These are phyloP conservation scores for Citrullus mucosospermus DNA, from an alignment of 306 rosid genomes.

Conservation along the genomic window DNA sequence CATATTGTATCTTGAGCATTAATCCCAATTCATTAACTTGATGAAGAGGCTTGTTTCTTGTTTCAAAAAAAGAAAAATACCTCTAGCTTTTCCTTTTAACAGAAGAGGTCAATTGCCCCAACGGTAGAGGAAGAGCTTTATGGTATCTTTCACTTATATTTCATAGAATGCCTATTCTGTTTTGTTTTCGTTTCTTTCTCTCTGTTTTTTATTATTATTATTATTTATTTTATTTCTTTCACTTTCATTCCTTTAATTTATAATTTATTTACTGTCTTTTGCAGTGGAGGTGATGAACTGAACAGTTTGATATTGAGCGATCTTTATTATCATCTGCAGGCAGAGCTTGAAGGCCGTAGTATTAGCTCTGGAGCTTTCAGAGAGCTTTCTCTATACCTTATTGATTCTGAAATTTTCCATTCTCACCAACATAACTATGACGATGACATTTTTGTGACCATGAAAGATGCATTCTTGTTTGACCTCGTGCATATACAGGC, in stretches of 20 bases:
- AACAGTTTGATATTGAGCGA: constrained; percentile 65
- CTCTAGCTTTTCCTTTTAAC: not conserved
- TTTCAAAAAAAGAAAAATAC: not conserved
- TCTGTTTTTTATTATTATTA: not conserved
- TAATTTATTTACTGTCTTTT: constrained; percentile 4
- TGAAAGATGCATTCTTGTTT: constrained; percentile 46
- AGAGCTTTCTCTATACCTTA: constrained; percentile 55
- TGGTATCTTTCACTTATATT: not conserved
- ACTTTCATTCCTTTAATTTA: constrained; percentile 1
- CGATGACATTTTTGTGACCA: constrained; percentile 29
- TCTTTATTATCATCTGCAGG: constrained; percentile 85
- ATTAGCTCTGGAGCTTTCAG: constrained; percentile 68
- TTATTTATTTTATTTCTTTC: not conserved
- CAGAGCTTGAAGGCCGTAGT: constrained; percentile 87
- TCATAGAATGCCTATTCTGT: not conserved
- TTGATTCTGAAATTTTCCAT: constrained; percentile 41
- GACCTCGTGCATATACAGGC: constrained; percentile 44
- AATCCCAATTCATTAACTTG: no score
- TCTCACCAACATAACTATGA: constrained; percentile 38
- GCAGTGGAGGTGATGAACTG: constrained; percentile 73
- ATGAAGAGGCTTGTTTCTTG: no score
- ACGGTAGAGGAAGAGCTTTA: not conserved
- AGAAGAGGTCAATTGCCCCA: not conserved
- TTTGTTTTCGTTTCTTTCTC: not conserved
- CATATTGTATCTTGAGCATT: no score